phyloP scores from a whole-genome alignment of 179 eudicot genomes.

The Patellifolia procumbens region DNA sequence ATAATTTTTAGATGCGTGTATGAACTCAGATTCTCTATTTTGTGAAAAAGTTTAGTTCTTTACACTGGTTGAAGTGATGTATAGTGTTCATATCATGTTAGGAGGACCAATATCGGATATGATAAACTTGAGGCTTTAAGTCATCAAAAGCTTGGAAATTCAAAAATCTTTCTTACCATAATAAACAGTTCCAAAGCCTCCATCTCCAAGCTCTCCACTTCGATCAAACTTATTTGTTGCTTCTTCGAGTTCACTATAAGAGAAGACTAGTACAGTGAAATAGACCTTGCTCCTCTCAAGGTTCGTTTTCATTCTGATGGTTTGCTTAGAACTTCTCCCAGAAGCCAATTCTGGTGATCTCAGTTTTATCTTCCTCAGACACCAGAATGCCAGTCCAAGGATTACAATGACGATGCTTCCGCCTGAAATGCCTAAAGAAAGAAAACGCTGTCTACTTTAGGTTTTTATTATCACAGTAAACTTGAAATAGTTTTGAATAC shows the following conservation, averaged over 20 bases:
- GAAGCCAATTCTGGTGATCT: slow-evolving; percentile 10
- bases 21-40: not conserved
- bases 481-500: not conserved
- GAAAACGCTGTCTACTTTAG: not conserved
- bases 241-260: slow-evolving; percentile 68
- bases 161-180: slow-evolving; percentile 51
- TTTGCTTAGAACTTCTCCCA: slow-evolving; percentile 39
- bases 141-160: not conserved
- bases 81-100: not conserved
- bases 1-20: not conserved
- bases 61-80: not conserved
- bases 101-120: not conserved
- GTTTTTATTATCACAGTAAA: not conserved
- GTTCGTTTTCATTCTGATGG: slow-evolving; percentile 50
- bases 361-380: slow-evolving; percentile 19
- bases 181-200: slow-evolving; percentile 91
- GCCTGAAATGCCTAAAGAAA: slow-evolving; percentile 24
- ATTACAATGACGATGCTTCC: slow-evolving; percentile 21
- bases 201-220: slow-evolving; percentile 72
- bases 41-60: not conserved
- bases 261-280: slow-evolving; percentile 65
- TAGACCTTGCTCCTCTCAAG: slow-evolving; percentile 43
- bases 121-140: not conserved
- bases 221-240: slow-evolving; percentile 66
- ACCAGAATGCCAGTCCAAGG: slow-evolving; percentile 22